These are phyloP conservation scores for Chenopodium album DNA, from an alignment of 148 eudicot species.

Conservation along the genomic window DNA sequence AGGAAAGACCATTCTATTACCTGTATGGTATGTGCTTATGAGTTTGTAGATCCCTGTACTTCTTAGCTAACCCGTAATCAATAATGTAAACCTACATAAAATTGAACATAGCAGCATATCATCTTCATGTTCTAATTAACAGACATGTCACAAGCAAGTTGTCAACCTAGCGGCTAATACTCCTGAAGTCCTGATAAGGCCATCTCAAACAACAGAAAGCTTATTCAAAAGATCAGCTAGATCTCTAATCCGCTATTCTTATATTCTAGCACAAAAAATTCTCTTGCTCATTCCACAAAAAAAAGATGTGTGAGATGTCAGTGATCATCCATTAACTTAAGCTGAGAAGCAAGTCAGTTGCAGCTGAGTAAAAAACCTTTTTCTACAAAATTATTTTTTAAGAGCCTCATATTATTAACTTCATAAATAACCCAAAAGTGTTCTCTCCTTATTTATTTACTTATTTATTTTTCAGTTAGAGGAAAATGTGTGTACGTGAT, in stretches of 20 bases:
- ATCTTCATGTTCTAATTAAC: background rate
- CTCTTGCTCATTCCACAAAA: background rate
- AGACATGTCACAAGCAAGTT: background rate
- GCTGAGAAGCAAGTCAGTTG: background rate
- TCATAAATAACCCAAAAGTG: background rate
- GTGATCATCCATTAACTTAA: background rate
- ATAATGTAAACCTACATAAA: constrained; percentile 70
- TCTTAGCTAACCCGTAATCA: constrained; percentile 93
- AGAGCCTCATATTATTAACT: background rate
- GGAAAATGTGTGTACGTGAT: background rate
- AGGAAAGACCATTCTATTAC: constrained; percentile 27
- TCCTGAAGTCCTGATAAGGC: too few species aligned
- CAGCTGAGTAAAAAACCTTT: background rate
- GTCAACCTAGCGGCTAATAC: background rate
- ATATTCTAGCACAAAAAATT: background rate
- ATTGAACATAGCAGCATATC: constrained; percentile 11
- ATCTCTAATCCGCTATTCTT: background rate
- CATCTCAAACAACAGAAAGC: background rate
- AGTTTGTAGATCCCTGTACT: constrained; percentile 92
- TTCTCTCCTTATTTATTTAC: too few species aligned
- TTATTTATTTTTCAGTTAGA: background rate
- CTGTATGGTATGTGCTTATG: constrained; percentile 97
- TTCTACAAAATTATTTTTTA: background rate
- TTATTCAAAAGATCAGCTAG: background rate
- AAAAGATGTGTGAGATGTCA: background rate